A percentile compares a stretch with the other conserved stretches of the same genome.
phyloP scores from a whole-genome alignment of 2,329 filamentous ascomycete species.

The Didymella keratinophila region DNA sequence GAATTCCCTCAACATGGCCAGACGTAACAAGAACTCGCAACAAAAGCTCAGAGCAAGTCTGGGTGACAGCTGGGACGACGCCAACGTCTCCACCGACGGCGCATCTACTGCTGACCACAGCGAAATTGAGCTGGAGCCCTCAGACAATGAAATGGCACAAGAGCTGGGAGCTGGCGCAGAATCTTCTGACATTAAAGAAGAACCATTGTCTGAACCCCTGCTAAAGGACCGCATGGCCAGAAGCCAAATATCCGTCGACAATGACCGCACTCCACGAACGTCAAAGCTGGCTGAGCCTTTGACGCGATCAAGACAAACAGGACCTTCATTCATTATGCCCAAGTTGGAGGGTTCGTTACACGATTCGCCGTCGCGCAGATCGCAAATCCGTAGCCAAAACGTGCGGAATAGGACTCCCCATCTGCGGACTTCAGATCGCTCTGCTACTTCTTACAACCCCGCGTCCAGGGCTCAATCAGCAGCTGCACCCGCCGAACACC shows the following conservation, averaged over 20 bases:
- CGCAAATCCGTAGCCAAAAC: slow-evolving; percentile 31
- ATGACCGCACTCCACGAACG: slow-evolving; percentile 14
- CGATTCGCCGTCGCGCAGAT: slow-evolving; percentile 33
- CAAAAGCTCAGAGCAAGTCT: slow-evolving; percentile 37
- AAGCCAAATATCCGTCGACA: slow-evolving; percentile 12
- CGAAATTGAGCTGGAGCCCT: slow-evolving; percentile 37
- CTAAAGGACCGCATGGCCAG: slow-evolving; percentile 20
- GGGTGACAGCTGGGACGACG: slow-evolving; percentile 47
- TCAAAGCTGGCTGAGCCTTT: slow-evolving; percentile 24
- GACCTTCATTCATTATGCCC: slow-evolving; percentile 56
- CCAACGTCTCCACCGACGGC: slow-evolving; percentile 40
- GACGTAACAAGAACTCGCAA: slow-evolving; percentile 23
- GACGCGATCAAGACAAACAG: slow-evolving; percentile 33
- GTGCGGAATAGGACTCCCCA: slow-evolving; percentile 13
- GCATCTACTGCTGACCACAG: slow-evolving; percentile 35
- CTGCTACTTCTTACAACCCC: slow-evolving; percentile 6
- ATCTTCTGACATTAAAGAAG: slow-evolving; percentile 20
- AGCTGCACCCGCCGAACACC: slow-evolving; percentile 1
- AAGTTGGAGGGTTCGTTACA: slow-evolving; percentile 37
- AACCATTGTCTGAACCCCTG: slow-evolving; percentile 15
- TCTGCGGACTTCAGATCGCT: slow-evolving; percentile 14
- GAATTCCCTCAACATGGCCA: slow-evolving; percentile 1
- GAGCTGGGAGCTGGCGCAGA: slow-evolving; percentile 23
- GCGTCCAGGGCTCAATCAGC: background rate
- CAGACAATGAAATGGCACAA: slow-evolving; percentile 30